These are phyloP conservation scores for Edaphochlamys debaryana DNA, from an alignment of 139 green algal genomes.

Conservation along the genomic window DNA sequence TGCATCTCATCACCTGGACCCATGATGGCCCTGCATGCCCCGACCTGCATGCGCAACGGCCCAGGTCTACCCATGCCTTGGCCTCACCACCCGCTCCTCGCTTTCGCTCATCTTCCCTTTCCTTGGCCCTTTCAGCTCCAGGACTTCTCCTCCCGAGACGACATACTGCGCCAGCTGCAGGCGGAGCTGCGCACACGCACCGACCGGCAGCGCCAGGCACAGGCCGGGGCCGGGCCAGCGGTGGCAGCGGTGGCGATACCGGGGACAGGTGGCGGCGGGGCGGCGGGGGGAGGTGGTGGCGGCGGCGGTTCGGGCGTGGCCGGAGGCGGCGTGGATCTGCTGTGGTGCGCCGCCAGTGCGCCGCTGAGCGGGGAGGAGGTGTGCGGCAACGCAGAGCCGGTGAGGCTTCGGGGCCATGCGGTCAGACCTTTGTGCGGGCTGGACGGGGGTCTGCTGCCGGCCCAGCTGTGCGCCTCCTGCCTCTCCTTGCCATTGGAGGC, in stretches of 20 bases:
- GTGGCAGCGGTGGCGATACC: not conserved
- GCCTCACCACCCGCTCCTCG: no score
- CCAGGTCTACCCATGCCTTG: no score
- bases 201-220: no score
- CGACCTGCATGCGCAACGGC: no score
- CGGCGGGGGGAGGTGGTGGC: not conserved
- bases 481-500: no score
- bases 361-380: conserved; percentile 8
- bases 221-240: not conserved
- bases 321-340: not conserved
- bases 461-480: no score
- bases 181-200: conserved; percentile 4
- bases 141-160: conserved; percentile 4
- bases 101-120: not conserved
- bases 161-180: conserved; percentile 30
- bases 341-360: conserved; percentile 22
- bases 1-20: no score
- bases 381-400: conserved; percentile 24
- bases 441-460: no score
- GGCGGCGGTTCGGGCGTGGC: no score
- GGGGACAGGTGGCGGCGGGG: not conserved
- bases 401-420: no score
- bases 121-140: conserved; percentile 15
- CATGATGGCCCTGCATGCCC: no score
- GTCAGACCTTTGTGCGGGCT: no score